Percentiles rank a stretch among this genome's conserved stretches.
phyloP scores from a whole-genome alignment of 2,329 filamentous ascomycete genomes.

The Aspergillus persii region DNA sequence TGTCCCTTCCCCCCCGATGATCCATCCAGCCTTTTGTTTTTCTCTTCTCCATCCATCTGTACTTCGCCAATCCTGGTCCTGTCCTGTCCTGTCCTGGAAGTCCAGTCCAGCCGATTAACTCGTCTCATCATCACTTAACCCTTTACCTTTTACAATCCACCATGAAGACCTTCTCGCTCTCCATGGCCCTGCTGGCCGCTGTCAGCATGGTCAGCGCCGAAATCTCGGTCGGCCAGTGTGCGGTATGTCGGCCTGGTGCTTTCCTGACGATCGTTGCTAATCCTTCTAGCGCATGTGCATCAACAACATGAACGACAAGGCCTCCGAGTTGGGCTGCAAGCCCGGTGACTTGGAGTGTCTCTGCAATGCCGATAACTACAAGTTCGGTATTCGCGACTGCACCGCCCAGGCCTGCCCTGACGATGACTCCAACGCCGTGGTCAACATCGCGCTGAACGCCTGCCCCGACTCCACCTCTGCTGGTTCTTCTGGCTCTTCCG shows the following conservation, averaged over 20 bases:
- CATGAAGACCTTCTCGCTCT: slow-evolving; percentile 35
- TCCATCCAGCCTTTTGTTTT: background rate
- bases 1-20: slow-evolving; percentile 1
- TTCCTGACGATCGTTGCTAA: slow-evolving; percentile 9
- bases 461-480: slow-evolving; percentile 29
- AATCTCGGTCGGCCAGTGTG: slow-evolving; percentile 28
- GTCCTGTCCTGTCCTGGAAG: background rate
- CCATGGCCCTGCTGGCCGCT: slow-evolving; percentile 30
- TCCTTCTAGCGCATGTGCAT: slow-evolving; percentile 43
- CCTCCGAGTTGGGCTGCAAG: slow-evolving; percentile 40
- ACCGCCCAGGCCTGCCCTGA: slow-evolving; percentile 43
- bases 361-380: slow-evolving; percentile 42
- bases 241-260: slow-evolving; percentile 22
- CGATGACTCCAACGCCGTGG: slow-evolving; percentile 33
- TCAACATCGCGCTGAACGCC: slow-evolving; percentile 32
- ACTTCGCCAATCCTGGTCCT: background rate
- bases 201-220: slow-evolving; percentile 25
- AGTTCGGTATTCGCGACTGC: slow-evolving; percentile 48
- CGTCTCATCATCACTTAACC: background rate
- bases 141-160: slow-evolving; percentile 11
- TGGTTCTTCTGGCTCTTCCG: background rate
- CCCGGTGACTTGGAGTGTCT: slow-evolving; percentile 38
- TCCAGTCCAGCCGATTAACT: background rate
- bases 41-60: background rate
- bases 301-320: slow-evolving; percentile 44